Evolutionary conservation across 441 rosid genomes (phyloP).

Genomic region (Corymbia calophylla): DNA sequence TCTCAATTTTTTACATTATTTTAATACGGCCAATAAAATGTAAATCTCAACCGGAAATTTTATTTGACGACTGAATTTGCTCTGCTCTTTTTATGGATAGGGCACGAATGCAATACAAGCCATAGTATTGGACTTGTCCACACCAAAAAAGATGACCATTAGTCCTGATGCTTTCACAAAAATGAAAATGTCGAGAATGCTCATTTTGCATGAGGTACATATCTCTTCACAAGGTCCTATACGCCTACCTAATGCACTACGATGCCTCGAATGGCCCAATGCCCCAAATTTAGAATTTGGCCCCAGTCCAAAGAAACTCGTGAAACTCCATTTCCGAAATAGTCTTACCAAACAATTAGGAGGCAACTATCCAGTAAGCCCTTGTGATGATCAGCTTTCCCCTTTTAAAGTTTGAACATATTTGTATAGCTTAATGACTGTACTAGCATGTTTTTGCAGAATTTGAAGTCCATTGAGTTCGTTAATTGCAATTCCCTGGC

Average conservation of each 20-base stretch:
- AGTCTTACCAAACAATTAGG: background rate
- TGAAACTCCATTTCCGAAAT: fast-evolving
- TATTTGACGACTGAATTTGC: background rate
- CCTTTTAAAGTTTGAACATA: background rate
- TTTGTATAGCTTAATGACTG: background rate
- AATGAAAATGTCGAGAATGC: background rate
- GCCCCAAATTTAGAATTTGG: background rate
- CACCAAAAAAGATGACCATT: background rate
- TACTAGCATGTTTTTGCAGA: background rate
- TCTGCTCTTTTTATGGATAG: background rate
- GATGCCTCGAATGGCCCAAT: background rate
- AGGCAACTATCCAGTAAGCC: background rate
- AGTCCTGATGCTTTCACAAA: background rate
- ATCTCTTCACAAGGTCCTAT: background rate
- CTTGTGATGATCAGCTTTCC: background rate
- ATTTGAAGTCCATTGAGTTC: background rate
- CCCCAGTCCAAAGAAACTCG: background rate
- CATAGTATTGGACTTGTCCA: background rate
- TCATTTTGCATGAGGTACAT: background rate
- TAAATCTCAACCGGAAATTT: background rate
- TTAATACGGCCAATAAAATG: background rate
- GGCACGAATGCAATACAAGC: background rate
- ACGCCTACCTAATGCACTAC: background rate
- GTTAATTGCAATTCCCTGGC: background rate
- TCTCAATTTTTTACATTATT: background rate